Base-by-base conservation (phyloP, 2,329 filamentous ascomycete genomes). In the Zalaria sp. region DNA sequence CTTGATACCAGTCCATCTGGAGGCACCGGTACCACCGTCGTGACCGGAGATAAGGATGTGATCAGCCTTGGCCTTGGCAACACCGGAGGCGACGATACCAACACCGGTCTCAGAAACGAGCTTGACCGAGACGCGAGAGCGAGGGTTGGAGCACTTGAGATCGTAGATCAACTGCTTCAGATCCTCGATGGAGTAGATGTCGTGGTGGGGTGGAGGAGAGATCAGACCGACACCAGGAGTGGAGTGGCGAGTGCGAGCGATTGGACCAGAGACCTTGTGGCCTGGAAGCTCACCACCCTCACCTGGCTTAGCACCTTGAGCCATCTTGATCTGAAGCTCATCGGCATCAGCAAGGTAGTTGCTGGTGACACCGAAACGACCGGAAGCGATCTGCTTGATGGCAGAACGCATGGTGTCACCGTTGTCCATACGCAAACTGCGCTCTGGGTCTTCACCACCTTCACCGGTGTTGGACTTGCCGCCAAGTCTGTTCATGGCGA, bases 241-340 rank as follows among this genome's bases (percentile, higher is more conserved):
- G 6, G 89, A 96, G 69, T 95, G 88, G 61, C 89, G 82, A 43
- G 89, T 96, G 54, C 85, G 83, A 44, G 86, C 89, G 62, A 96
- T 96, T 5, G 86, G 84, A 57, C 84, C 84, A 46, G 88, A 91
- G 27, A 96, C 89, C 68, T 96, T 96, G 72, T 95, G 87, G 34
- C 89, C 89, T 39, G 89, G 89, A 57, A 96, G 77, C 65, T 96
- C 89, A 74, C 89, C 89, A 69, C 89, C 89, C 65, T 96, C 89
- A 64, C 89, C 89, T 43, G 89, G 89, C 75, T 96, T 96, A 48
- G 89, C 89, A 60, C 89, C 89, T 66, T 96, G 89, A 6, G 89
- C 89, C 89, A 96, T 96, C 76, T 96, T 96, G 68, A 96, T 96
- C 64, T 96, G 89, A 37, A 96, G 71, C 66, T 96, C 88, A 57